phyloP scores from a whole-genome alignment of 352 stramenopile species.

The Globisporangium splendens region DNA sequence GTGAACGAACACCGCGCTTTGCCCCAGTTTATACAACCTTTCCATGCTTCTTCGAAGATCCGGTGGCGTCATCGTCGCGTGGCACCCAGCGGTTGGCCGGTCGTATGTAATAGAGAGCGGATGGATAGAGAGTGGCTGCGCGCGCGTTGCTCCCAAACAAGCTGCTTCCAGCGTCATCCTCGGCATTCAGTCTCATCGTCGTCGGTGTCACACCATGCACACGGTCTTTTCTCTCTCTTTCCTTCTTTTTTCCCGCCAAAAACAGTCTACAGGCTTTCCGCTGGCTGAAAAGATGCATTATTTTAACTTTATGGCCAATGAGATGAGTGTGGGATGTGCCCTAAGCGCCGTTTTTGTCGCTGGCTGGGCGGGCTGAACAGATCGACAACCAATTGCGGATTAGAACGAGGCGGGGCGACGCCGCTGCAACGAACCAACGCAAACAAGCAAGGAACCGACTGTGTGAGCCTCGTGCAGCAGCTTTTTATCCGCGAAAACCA shows the following conservation, averaged over 20 bases:
- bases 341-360: constrained; percentile 8
- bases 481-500: neutral
- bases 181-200: neutral
- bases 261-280: neutral
- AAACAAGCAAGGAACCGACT: neutral
- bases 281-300: neutral
- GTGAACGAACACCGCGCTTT: too few relatives aligned
- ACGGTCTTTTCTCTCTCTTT: neutral
- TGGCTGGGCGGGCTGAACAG: constrained; percentile 6
- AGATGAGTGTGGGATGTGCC: neutral
- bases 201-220: constrained; percentile 7
- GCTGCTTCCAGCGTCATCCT: neutral
- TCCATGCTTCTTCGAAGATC: too few relatives aligned
- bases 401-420: neutral
- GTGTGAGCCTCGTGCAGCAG: neutral
- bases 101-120: too few relatives aligned
- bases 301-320: neutral
- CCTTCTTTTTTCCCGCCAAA: constrained; percentile 10
- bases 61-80: too few relatives aligned
- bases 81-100: too few relatives aligned
- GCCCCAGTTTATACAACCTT: too few relatives aligned
- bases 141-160: neutral
- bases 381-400: neutral
- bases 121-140: too few relatives aligned
- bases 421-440: neutral